Conservation (phyloP, 169 alveolate genomes). For the Neospora caninum region DNA sequence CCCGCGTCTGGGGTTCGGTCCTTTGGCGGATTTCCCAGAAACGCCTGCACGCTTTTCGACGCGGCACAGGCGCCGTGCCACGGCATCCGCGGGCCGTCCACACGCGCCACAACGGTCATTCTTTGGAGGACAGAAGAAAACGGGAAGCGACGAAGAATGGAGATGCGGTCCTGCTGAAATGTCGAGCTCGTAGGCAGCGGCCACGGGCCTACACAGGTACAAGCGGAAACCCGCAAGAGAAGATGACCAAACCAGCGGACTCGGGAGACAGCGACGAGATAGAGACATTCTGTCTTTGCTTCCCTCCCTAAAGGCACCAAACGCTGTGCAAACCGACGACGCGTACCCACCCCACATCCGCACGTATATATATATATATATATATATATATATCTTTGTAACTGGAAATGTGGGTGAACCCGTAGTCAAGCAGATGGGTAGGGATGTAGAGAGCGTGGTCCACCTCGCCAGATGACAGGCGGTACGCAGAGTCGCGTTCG, state of each 20-base stretch:
- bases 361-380: background rate
- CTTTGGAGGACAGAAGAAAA: constrained; percentile 88
- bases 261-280: too few relatives aligned
- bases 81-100: constrained; percentile 50
- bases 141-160: constrained; percentile 82
- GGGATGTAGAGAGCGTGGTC: too few relatives aligned
- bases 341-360: too few relatives aligned
- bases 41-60: background rate
- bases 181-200: constrained; percentile 50
- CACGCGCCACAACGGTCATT: constrained; percentile 79
- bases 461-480: too few relatives aligned
- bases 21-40: background rate
- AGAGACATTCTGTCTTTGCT: too few relatives aligned
- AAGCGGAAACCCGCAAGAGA: too few relatives aligned
- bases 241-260: too few relatives aligned
- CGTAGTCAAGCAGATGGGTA: too few relatives aligned
- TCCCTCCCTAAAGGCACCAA: too few relatives aligned
- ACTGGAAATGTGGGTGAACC: background rate
- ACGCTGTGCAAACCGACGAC: too few relatives aligned
- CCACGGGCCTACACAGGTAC: too few relatives aligned
- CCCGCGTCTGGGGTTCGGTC: background rate
- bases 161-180: constrained; percentile 71
- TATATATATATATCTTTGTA: background rate
- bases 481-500: too few relatives aligned
- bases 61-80: constrained; percentile 33